phyloP scores from a whole-genome alignment of 2,329 filamentous ascomycete species.

The Ophiostoma ips region DNA sequence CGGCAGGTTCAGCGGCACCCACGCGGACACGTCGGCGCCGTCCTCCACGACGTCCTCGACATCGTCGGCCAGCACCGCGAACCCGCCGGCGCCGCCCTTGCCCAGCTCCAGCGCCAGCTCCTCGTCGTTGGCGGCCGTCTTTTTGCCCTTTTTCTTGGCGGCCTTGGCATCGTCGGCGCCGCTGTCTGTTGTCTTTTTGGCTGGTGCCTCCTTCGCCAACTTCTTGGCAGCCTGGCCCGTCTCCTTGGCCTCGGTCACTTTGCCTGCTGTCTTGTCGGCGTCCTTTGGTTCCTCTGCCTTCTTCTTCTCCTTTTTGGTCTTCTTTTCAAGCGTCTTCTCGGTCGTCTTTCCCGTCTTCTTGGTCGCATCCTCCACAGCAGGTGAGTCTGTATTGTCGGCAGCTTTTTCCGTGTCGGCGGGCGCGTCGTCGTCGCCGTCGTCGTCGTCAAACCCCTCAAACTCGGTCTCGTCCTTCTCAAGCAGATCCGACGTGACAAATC shows the following conservation, averaged over 20 bases:
- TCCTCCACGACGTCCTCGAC: constrained; percentile 29
- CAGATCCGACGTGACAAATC: constrained; percentile 29
- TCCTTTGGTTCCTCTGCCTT: constrained; percentile 1
- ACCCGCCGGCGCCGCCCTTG: constrained; percentile 21
- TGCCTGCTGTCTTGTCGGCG: background rate
- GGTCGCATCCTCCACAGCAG: background rate
- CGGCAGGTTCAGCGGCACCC: constrained; percentile 63
- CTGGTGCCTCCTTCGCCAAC: background rate
- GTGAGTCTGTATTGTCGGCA: too few relatives aligned
- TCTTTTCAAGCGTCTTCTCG: constrained; percentile 6
- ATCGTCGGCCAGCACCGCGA: constrained; percentile 40
- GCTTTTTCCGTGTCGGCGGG: constrained; percentile 2
- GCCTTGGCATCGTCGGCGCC: background rate
- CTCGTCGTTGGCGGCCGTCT: background rate
- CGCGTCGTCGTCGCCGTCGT: constrained; percentile 23
- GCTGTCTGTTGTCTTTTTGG: background rate
- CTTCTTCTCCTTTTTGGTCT: constrained; percentile 10
- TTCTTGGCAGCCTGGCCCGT: background rate
- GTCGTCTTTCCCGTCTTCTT: background rate
- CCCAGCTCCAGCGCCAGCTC: too few relatives aligned
- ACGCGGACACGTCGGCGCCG: constrained; percentile 61
- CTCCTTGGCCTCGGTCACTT: background rate
- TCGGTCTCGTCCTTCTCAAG: constrained; percentile 17
- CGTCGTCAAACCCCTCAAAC: constrained; percentile 22
- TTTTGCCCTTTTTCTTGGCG: constrained; percentile 5